Percentiles rank a stretch among this genome's conserved stretches.
Evolutionary conservation across 768 basidiomycete genomes (phyloP).

Genomic region (Phanerodontia chrysosporium): DNA sequence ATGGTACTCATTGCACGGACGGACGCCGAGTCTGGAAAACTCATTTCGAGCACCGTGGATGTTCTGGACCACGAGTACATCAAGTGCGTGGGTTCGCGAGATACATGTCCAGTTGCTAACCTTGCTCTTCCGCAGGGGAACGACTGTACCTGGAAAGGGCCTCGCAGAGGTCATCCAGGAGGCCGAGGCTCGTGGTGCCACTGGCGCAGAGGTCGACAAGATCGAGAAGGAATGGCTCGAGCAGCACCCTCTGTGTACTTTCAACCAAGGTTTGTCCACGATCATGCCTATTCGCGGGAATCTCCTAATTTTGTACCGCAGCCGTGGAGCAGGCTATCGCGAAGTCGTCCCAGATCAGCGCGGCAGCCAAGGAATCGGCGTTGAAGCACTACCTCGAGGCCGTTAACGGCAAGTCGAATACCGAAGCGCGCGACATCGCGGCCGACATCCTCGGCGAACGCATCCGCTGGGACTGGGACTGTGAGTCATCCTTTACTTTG

Average conservation of each 20-base stretch:
- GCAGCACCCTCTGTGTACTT: slow-evolving; percentile 68
- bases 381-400: slow-evolving; percentile 56
- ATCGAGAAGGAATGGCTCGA: slow-evolving; percentile 77
- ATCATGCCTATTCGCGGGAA: not conserved
- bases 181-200: slow-evolving; percentile 60
- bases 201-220: slow-evolving; percentile 64
- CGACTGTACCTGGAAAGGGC: slow-evolving; percentile 35
- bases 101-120: slow-evolving; percentile 18
- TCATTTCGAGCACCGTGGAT: slow-evolving; percentile 83
- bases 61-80: slow-evolving; percentile 78
- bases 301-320: slow-evolving; percentile 22
- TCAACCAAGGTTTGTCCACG: slow-evolving; percentile 66
- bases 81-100: slow-evolving; percentile 41
- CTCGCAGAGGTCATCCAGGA: slow-evolving; percentile 68
- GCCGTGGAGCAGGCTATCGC: slow-evolving; percentile 59
- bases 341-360: slow-evolving; percentile 30
- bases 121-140: slow-evolving; percentile 30
- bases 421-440: slow-evolving; percentile 70
- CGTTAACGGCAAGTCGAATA: slow-evolving; percentile 63
- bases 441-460: slow-evolving; percentile 63
- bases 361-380: slow-evolving; percentile 47
- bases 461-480: slow-evolving; percentile 88
- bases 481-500: too few relatives aligned
- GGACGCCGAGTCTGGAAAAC: slow-evolving; percentile 83
- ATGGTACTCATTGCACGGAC: slow-evolving; percentile 91